These are phyloP conservation scores for Fusarium liriodendri DNA, from an alignment of 2,329 filamentous ascomycete genomes.

Conservation along the genomic window DNA sequence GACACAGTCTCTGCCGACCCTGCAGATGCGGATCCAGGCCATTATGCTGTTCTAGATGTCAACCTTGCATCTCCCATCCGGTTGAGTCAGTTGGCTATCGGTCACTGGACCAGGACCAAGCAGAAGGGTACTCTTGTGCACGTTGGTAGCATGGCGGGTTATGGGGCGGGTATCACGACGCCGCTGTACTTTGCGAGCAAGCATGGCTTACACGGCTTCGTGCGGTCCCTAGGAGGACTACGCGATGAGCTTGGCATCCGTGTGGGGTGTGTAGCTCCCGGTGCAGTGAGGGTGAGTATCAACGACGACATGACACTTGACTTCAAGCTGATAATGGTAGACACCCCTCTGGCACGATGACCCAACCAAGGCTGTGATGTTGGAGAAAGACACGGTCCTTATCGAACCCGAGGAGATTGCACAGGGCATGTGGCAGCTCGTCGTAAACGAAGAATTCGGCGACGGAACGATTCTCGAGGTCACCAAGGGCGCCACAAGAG, in stretches of 20 bases:
- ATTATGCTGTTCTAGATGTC: constrained; percentile 51
- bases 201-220: constrained; percentile 52
- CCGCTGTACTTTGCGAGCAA: constrained; percentile 54
- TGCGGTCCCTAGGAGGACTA: constrained; percentile 45
- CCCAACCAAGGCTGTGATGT: constrained; percentile 44
- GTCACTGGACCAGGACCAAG: constrained; percentile 49
- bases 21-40: constrained; percentile 45
- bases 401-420: constrained; percentile 48
- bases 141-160: constrained; percentile 50
- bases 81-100: constrained; percentile 52
- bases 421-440: constrained; percentile 45
- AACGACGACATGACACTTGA: no score
- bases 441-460: constrained; percentile 41
- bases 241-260: constrained; percentile 49
- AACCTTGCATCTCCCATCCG: constrained; percentile 53
- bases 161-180: constrained; percentile 43
- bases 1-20: constrained; percentile 42
- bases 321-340: constrained; percentile 19
- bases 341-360: constrained; percentile 51
- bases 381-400: constrained; percentile 42
- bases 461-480: constrained; percentile 50
- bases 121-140: constrained; percentile 46
- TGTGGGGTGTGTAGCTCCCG: constrained; percentile 48
- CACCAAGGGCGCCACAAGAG: constrained; percentile 38
- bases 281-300: constrained; percentile 45